A percentile compares a stretch with the other conserved stretches of the same genome.
Evolutionary conservation across 768 basidiomycete genomes (phyloP).

Genomic region (Neoboletus brunneissimus): DNA sequence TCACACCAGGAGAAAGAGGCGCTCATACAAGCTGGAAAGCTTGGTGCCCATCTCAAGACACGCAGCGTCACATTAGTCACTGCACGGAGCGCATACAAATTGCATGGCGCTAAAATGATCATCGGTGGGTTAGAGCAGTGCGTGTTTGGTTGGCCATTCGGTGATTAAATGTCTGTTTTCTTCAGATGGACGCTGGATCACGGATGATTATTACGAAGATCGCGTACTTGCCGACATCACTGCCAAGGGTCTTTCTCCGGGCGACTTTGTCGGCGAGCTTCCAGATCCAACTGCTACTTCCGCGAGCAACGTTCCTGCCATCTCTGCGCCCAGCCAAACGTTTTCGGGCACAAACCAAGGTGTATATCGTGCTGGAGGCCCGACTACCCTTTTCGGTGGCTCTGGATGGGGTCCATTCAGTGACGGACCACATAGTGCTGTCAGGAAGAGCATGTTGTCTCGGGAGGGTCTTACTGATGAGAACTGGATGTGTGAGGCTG

Average conservation of each 20-base stretch:
- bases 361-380: constrained; percentile 87
- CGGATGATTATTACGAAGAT: constrained; percentile 95
- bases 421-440: constrained; percentile 81
- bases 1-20: constrained; percentile 90
- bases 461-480: constrained; percentile 82
- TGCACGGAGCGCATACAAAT: constrained; percentile 89
- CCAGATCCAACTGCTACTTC: constrained; percentile 64
- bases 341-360: constrained; percentile 53
- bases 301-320: constrained; percentile 40
- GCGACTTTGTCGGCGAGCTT: constrained; percentile 80
- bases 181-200: constrained; percentile 86
- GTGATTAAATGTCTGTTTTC: background rate
- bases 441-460: constrained; percentile 73
- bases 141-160: background rate
- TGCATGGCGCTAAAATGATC: constrained; percentile 91
- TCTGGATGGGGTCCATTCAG: constrained; percentile 85
- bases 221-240: constrained; percentile 74
- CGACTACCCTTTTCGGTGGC: constrained; percentile 88
- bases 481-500: constrained; percentile 90
- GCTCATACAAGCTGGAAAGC: constrained; percentile 83
- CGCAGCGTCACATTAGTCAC: constrained; percentile 93
- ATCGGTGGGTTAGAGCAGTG: constrained; percentile 47
- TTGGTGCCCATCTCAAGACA: constrained; percentile 85
- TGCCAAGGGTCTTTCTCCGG: constrained; percentile 77
- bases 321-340: constrained; percentile 25